Evolutionary conservation across 2,329 filamentous ascomycete species (phyloP), one percentile per base, ranked within the genome.

Genomic region (Leptographium lundbergii): DNA sequence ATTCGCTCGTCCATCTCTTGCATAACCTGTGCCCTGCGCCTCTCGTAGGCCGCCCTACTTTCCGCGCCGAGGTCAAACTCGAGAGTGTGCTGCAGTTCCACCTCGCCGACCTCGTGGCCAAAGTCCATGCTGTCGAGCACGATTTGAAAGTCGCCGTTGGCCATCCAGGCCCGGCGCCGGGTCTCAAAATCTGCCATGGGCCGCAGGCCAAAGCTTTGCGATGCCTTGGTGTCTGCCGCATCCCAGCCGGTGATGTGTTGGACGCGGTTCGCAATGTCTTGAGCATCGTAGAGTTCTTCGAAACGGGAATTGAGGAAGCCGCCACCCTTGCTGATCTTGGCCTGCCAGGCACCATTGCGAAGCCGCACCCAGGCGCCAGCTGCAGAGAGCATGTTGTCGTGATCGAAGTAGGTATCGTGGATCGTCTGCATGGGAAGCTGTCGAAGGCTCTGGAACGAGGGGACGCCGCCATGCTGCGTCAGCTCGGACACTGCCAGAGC

Each of bases 31-130:
- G 13, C 5, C 42, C 42, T 57, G 5, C 24, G 19, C 45, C 3
- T 11, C 32, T 57, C 47, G 7, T 9, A 10, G 47, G 3, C 2
- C 7, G 19, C 56, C 4, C 25, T 6, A 10, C 11, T 14, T 2
- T 39, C 22, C 36, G 4, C 36, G 4, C 14, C 36, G 6, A 34
- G 7, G 6, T 45, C 2, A 2, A 50, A 6, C 55, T 32, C n/a
- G 6, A 57, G 17, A 17, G 36, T 48, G 24, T 56, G 39, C 48
- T 57, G 24, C 56, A 57, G 48, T 48, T 57, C 56, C 11, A 57
- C 56, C 56, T 57, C 56, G 56, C 56, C 56, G 19, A 57, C 56
- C 22, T 51, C 47, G 48, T 57, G 56, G 29, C 56, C 56, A 25
- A 57, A 57, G 14, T 57, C 56, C 56, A 52, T 57, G 4, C 11